Evolutionary conservation across 1,284 basidiomycete species (phyloP).

Genomic region (Ustilago sp.): DNA sequence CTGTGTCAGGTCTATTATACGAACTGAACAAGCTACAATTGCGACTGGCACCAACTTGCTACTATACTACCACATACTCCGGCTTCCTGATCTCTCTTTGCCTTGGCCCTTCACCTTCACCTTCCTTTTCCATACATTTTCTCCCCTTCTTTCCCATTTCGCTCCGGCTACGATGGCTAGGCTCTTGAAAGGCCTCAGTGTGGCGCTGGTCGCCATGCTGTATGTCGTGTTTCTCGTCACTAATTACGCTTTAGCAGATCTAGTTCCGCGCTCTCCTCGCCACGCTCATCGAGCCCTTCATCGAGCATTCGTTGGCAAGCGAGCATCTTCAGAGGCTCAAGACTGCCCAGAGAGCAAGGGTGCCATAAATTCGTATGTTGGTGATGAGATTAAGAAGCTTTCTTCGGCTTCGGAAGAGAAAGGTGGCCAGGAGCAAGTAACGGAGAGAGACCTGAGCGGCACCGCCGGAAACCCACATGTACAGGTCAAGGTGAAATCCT

Average conservation of each 20-base stretch:
- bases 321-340: neutral
- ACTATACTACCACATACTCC: neutral
- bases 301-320: constrained; percentile 7
- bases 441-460: constrained; percentile 2
- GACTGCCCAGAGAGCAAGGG: constrained; percentile 9
- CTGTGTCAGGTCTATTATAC: too few species aligned
- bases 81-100: neutral
- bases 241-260: constrained; percentile 7
- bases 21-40: too few species aligned
- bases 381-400: constrained; percentile 22
- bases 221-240: neutral
- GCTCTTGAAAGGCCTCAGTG: constrained; percentile 1
- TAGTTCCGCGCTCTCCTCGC: neutral
- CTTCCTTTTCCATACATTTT: neutral
- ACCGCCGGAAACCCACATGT: constrained; percentile 2
- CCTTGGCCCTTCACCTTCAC: neutral
- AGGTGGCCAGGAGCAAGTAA: constrained; percentile 11
- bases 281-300: constrained; percentile 8
- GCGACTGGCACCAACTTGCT: neutral
- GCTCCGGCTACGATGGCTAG: constrained; percentile 13
- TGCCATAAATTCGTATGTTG: neutral
- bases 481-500: constrained; percentile 19
- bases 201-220: constrained; percentile 43
- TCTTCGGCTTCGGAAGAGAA: constrained; percentile 15
- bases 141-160: neutral